Evolutionary conservation across 2,329 filamentous ascomycete genomes (phyloP).

Genomic region (Lasiodiplodia hormozganensis): DNA sequence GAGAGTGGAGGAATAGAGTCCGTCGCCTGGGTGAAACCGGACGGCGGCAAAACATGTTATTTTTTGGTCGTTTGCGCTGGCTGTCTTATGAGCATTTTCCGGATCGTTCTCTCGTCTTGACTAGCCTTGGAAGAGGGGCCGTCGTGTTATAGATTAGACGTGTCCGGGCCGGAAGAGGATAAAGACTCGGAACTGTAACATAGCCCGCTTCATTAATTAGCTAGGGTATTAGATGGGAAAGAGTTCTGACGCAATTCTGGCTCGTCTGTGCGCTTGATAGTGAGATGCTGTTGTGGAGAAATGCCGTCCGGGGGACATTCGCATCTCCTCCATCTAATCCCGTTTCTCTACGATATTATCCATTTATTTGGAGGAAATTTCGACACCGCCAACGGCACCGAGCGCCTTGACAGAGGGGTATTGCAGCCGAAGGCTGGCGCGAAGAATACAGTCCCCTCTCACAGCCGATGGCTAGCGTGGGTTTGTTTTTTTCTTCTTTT

Average conservation of each 20-base stretch:
- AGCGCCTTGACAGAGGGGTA: neutral
- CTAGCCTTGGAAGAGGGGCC: constrained; percentile 23
- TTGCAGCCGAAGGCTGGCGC: too few species aligned
- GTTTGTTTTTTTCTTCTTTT: too few species aligned
- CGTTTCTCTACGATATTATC: too few species aligned
- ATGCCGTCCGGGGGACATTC: too few species aligned
- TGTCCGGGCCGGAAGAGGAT: neutral
- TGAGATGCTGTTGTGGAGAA: neutral
- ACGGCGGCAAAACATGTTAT: constrained; percentile 14
- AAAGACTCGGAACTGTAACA: constrained; percentile 23
- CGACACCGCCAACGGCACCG: too few species aligned
- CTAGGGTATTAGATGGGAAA: constrained; percentile 25
- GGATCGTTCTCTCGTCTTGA: constrained; percentile 18
- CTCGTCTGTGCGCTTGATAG: neutral
- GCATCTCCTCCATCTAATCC: too few species aligned
- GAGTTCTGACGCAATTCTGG: constrained; percentile 3
- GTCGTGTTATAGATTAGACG: constrained; percentile 29
- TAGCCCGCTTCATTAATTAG: constrained; percentile 24
- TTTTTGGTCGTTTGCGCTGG: constrained; percentile 20
- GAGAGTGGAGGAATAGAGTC: constrained; percentile 17
- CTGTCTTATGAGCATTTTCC: constrained; percentile 26
- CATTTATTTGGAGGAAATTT: too few species aligned
- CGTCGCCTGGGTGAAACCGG: constrained; percentile 13
- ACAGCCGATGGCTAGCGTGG: too few species aligned
- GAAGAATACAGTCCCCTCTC: too few species aligned